Base-by-base conservation (phyloP, 192 early-diverging fungal species). In the Podila verticillata region DNA sequence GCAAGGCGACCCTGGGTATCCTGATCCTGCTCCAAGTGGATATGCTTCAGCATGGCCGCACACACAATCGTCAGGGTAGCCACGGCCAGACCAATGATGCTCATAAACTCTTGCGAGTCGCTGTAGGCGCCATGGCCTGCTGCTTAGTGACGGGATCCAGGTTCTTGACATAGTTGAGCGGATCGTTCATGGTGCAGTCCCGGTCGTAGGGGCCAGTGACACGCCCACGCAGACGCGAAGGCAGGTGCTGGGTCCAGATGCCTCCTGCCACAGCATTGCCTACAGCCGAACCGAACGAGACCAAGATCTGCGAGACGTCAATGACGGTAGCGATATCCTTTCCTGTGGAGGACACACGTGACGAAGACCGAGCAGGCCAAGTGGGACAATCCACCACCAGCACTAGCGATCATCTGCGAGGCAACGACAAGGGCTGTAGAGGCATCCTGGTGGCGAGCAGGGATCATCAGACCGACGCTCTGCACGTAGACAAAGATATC, bases 321-420 rank as follows among this genome's bases (percentile, higher is more conserved):
- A 60, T 26, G 26, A 60, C 58, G 58, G 58, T 60, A 32, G 58
- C 58, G 30, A 60, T 17, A 60, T 60, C 58, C 58, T 60, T n/a
- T 60, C 58, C 31, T 60, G 58, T 60, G 58, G 28, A 60, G 29
- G 30, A 60, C 58, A 60, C 58, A 28, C 58, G 58, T 60, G 26
- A 60, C 58, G 12, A 60, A 6, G 26, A 60, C 58, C 58, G 58
- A 30, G 30, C 58, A 28, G 20, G 58, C 58, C 26, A 60, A 31
- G 29, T 60, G 58, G 15, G 58, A 28, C 58, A 60, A 26, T 60
- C 58, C 58, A 60, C 58, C 58, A 19, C 58, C 58, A 60, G 58
- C 58, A 60, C 58, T 29, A 4, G 58, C 58, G 26, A 60, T 32
- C 30, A 29, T 30, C 58, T 60, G 58, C 0, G 58, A 60, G 7